Evolutionary conservation across 345 rosid species (phyloP).

Genomic region (Syzygium aromaticum): DNA sequence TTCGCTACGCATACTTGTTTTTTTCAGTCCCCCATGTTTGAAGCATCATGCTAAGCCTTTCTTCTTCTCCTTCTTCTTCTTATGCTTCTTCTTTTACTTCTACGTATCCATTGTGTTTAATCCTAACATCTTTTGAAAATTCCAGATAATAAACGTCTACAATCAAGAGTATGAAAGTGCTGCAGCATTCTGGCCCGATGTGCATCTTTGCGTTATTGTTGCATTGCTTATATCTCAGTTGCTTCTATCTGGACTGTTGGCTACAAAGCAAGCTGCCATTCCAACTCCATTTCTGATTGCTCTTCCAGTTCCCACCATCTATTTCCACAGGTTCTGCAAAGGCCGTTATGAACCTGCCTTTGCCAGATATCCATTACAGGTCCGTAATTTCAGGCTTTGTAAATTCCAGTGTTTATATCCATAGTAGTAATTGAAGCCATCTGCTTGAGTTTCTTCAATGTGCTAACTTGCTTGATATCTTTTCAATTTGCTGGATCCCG

Average conservation of each 20-base stretch:
- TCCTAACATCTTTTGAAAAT: background rate
- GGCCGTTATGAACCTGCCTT: slow-evolving; percentile 83
- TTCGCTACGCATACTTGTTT: background rate
- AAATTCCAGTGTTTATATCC: background rate
- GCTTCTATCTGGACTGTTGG: slow-evolving; percentile 57
- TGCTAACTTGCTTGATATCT: background rate
- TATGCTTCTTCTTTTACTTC: background rate
- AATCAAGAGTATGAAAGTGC: slow-evolving; percentile 79
- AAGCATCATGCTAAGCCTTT: background rate
- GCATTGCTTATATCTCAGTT: slow-evolving; percentile 73
- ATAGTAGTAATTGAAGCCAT: background rate
- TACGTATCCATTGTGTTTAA: background rate
- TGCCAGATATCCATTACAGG: slow-evolving; percentile 61
- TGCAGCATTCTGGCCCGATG: slow-evolving; percentile 94
- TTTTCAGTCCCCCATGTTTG: background rate
- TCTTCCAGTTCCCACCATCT: slow-evolving; percentile 62
- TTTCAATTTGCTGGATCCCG: too few species aligned
- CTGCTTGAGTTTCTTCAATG: background rate
- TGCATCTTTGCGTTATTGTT: slow-evolving; percentile 55
- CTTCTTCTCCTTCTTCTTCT: background rate
- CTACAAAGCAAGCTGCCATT: slow-evolving; percentile 45
- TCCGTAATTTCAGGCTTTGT: slow-evolving; percentile 1
- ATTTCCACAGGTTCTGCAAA: slow-evolving; percentile 57
- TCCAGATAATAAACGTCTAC: slow-evolving; percentile 83
- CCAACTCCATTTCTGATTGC: slow-evolving; percentile 67